phyloP scores from a whole-genome alignment of 176 grass and related monocot genomes.

The Oryza rufipogon region DNA sequence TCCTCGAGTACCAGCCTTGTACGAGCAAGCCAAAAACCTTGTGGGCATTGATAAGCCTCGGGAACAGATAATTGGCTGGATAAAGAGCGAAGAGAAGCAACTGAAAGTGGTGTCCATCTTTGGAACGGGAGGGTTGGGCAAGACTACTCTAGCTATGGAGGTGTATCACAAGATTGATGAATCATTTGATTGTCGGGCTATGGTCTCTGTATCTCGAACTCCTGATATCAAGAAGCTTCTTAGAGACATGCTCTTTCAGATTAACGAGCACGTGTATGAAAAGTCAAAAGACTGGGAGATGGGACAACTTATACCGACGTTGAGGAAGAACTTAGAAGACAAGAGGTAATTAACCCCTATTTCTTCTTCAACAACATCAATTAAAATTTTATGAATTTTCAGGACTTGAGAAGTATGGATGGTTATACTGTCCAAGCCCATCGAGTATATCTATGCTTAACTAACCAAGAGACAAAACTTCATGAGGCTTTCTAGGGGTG shows the following conservation, averaged over 20 bases:
- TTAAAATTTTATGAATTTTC: no score
- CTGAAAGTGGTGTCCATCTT: background rate
- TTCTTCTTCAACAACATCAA: no score
- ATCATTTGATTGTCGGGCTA: background rate
- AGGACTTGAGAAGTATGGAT: no score
- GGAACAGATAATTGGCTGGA: background rate
- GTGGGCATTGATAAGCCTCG: constrained; percentile 2
- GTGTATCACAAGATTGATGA: background rate
- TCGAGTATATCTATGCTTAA: no score
- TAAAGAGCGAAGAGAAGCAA: background rate
- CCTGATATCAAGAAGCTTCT: background rate
- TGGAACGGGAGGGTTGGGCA: background rate
- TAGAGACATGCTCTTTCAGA: constrained; percentile 6
- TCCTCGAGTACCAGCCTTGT: background rate
- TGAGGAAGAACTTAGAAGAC: background rate
- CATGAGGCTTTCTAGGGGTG: no score
- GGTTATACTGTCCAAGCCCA: no score
- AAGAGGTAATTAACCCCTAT: constrained; percentile 30
- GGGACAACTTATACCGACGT: background rate
- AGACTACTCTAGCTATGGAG: background rate
- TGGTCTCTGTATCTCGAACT: background rate
- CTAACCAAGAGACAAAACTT: no score
- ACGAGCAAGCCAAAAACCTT: background rate
- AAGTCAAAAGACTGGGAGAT: background rate
- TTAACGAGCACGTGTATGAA: background rate